phyloP scores from a whole-genome alignment of 2,329 filamentous ascomycete species.

The Corinectria fuckeliana region DNA sequence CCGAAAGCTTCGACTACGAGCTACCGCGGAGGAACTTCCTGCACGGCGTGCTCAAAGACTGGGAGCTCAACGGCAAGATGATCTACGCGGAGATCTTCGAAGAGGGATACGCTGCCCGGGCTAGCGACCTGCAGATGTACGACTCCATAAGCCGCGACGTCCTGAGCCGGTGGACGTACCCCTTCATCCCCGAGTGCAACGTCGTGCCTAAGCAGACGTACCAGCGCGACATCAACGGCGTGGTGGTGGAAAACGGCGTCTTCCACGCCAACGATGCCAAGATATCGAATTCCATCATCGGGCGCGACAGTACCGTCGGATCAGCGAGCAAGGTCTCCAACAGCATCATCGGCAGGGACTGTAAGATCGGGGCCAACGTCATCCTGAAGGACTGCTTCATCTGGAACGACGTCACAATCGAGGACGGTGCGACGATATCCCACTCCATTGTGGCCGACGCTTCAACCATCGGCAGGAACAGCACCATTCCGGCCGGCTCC shows the following conservation, averaged over 20 bases:
- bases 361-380: constrained; percentile 86
- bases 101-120: constrained; percentile 85
- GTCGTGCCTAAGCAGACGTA: constrained; percentile 80
- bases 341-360: constrained; percentile 83
- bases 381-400: constrained; percentile 80
- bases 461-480: constrained; percentile 73
- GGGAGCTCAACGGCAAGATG: constrained; percentile 96
- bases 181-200: constrained; percentile 89
- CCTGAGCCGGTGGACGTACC: constrained; percentile 86
- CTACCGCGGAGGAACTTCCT: constrained; percentile 87
- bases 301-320: constrained; percentile 76
- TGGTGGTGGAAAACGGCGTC: constrained; percentile 82
- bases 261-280: constrained; percentile 74
- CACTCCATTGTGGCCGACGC: constrained; percentile 79
- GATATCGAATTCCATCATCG: constrained; percentile 76
- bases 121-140: constrained; percentile 86
- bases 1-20: constrained; percentile 97
- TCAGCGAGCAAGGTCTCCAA: constrained; percentile 73
- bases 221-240: constrained; percentile 69
- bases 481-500: constrained; percentile 72
- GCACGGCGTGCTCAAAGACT: constrained; percentile 93
- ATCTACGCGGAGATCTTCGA: constrained; percentile 88
- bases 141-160: constrained; percentile 88
- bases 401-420: constrained; percentile 84
- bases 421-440: constrained; percentile 73